A percentile compares a stretch with the other conserved stretches of the same genome.
These are phyloP conservation scores for Bruguiera hainesii DNA, from an alignment of 441 rosid genomes.

Conservation along the genomic window DNA sequence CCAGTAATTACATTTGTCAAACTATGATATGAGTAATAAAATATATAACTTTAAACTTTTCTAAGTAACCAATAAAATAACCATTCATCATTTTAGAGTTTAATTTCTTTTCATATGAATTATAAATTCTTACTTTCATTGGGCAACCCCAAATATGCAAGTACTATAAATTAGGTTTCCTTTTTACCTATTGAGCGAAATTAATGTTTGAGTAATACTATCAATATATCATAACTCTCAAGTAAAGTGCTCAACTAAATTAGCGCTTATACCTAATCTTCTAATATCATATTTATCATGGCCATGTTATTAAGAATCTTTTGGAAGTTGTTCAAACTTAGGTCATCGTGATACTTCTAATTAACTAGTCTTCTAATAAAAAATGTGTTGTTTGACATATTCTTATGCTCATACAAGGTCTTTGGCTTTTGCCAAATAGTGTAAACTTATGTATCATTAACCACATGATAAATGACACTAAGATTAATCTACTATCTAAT, in stretches of 20 bases:
- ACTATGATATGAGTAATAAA: too few relatives aligned
- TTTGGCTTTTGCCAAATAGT: not conserved
- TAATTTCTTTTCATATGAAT: too few relatives aligned
- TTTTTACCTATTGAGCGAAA: not conserved
- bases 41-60: too few relatives aligned
- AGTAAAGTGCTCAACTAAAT: not conserved
- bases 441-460: not conserved
- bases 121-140: too few relatives aligned
- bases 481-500: not conserved
- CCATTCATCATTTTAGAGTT: too few relatives aligned
- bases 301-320: not conserved
- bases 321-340: not conserved
- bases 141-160: too few relatives aligned
- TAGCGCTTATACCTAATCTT: constrained; percentile 14
- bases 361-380: too few relatives aligned
- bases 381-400: too few relatives aligned
- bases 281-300: not conserved
- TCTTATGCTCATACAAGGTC: not conserved
- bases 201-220: not conserved
- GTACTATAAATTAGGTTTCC: too few relatives aligned
- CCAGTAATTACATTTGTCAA: too few relatives aligned
- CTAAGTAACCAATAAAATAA: too few relatives aligned
- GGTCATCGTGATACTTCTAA: too few relatives aligned
- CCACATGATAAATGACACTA: not conserved
- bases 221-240: not conserved